phyloP scores from a whole-genome alignment of 257 asterid genomes.

The Rehmannia glutinosa region DNA sequence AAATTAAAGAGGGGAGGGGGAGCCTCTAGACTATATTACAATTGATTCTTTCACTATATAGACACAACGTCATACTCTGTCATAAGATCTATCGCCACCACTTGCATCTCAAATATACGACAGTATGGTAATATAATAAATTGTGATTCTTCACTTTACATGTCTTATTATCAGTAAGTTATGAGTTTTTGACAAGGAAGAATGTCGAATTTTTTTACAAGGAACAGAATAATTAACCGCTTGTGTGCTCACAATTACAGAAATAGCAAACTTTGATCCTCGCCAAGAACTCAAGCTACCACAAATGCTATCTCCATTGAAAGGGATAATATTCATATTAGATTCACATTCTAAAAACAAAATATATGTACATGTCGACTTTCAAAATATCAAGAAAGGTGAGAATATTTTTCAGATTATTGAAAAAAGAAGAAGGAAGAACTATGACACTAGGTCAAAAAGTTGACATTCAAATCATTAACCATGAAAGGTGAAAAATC shows the following conservation, averaged over 20 bases:
- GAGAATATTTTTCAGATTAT: too few species aligned
- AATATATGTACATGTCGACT: conserved; percentile 5
- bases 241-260: neutral
- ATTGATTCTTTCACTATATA: neutral
- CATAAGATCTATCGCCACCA: too few species aligned
- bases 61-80: too few species aligned
- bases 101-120: neutral
- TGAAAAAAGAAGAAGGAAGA: neutral
- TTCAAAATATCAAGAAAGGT: neutral
- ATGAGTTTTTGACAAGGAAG: too few species aligned
- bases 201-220: neutral
- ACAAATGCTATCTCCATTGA: neutral
- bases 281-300: neutral
- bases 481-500: neutral
- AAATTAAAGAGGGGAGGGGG: neutral
- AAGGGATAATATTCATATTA: neutral
- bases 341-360: neutral
- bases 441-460: neutral
- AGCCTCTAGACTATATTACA: neutral
- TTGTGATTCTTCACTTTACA: too few species aligned
- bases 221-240: neutral
- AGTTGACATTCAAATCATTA: neutral
- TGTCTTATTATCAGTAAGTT: too few species aligned
- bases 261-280: neutral
- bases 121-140: neutral